Evolutionary conservation across 2,329 filamentous ascomycete species (phyloP), one percentile per base, ranked within the genome.

Genomic region (Rutstroemia sydowiana): DNA sequence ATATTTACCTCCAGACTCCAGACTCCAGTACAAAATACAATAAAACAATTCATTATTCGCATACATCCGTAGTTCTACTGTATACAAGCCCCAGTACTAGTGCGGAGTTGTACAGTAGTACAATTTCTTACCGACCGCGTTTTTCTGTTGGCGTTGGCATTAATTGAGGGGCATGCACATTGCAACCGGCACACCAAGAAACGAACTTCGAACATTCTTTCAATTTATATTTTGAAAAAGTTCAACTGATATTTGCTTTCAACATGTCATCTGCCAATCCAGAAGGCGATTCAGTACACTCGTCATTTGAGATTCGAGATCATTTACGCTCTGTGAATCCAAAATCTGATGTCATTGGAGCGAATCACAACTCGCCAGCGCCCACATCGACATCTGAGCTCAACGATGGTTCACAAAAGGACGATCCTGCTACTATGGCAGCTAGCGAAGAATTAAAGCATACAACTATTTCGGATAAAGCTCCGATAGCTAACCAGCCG

Each of bases 391-490:
- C 48, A 28, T 23, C 39, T 16, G 59, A 60, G n/a, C 47, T 45
- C 26, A 57, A 61, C 34, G 54, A 60, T 31, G 50, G 55, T 6
- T 43, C 39, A 37, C 47, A 58, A 23, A 61, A 58, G 23, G 81
- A 85, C 60, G 81, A 85, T 65, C 76, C 78, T 32, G 80, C 81
- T 62, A 85, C 81, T 37, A 78, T 78, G 53, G 80, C 80, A 47
- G 73, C 81, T 32, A 76, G 81, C 55, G 76, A 82, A 61, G 81
- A 85, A 68, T 73, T 85, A 37, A 81, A 78, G 68, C 79, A 84
- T 57, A 82, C 81, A 9, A 75, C 71, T 48, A 83, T 85, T 57
- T 84, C 81, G 14, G 80, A 68, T 78, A 59, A 73, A 67, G 45
- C 55, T 32, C 44, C 37, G 0, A 42, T 23, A 10, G 31, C 80